A percentile compares a stretch with the other conserved stretches of the same genome.
phyloP scores from a whole-genome alignment of 352 stramenopile species.

The Globisporangium barbulae region DNA sequence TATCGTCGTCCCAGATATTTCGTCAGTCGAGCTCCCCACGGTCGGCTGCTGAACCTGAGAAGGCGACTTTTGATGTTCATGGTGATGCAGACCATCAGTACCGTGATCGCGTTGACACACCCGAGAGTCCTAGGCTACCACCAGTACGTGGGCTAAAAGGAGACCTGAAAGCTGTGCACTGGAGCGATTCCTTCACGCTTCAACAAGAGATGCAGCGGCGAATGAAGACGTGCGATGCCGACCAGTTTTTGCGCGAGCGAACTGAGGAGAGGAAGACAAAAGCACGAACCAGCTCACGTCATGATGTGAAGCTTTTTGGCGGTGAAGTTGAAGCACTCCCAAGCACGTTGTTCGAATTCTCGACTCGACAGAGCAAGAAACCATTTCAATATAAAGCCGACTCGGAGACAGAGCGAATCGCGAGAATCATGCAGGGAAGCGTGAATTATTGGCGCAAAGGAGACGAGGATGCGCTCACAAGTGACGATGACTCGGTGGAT shows the following conservation, averaged over 20 bases:
- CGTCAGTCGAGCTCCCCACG: not conserved
- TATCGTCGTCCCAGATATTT: not conserved
- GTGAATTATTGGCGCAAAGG: constrained; percentile 59
- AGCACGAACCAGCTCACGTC: not conserved
- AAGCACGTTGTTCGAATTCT: not conserved
- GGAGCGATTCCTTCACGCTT: constrained; percentile 12
- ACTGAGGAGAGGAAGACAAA: too few species aligned
- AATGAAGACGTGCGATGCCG: not conserved
- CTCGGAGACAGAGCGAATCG: constrained; percentile 77
- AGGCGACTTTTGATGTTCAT: not conserved
- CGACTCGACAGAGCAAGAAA: not conserved
- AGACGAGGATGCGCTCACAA: constrained; percentile 20
- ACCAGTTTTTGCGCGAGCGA: not conserved
- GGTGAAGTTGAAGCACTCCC: not conserved
- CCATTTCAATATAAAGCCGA: constrained; percentile 22
- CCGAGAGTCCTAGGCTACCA: not conserved
- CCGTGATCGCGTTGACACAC: not conserved
- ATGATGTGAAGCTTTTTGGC: constrained; percentile 1
- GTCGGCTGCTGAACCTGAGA: not conserved
- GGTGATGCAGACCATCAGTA: not conserved
- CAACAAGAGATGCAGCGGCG: constrained; percentile 17
- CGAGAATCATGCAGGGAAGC: constrained; percentile 74
- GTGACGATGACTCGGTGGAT: constrained; percentile 33
- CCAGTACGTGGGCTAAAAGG: not conserved
- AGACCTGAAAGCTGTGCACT: not conserved